Evolutionary conservation across 106 monocot species (phyloP).

Genomic region (Hemerocallis citrina): DNA sequence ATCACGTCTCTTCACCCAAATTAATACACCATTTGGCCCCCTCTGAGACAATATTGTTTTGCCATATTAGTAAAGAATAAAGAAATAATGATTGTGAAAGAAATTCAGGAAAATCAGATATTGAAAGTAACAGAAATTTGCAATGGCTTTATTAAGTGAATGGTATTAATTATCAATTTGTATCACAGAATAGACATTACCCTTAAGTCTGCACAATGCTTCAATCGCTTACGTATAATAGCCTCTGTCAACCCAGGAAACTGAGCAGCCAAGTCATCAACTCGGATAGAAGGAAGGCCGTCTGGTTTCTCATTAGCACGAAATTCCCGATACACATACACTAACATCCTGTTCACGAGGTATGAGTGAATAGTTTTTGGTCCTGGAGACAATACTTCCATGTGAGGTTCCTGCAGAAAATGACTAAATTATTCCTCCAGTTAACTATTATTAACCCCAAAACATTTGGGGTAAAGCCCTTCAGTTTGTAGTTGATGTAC

Average conservation of each 20-base stretch:
- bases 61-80: neutral
- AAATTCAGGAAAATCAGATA: neutral
- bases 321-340: constrained; percentile 80
- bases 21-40: constrained; percentile 32
- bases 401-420: constrained; percentile 78
- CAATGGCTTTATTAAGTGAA: neutral
- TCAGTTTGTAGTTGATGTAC: too few species aligned
- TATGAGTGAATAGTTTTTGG: constrained; percentile 74
- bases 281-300: constrained; percentile 54
- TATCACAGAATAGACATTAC: constrained; percentile 16
- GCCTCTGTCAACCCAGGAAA: constrained; percentile 65
- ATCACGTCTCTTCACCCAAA: constrained; percentile 63
- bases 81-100: neutral
- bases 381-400: constrained; percentile 87
- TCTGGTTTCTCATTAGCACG: constrained; percentile 81
- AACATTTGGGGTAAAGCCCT: too few species aligned
- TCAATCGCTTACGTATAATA: constrained; percentile 64
- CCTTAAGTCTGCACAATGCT: constrained; percentile 86
- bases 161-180: neutral
- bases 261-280: constrained; percentile 59
- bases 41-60: constrained; percentile 19
- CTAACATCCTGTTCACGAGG: constrained; percentile 70
- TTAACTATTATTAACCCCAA: too few species aligned
- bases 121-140: neutral
- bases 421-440: too few species aligned